Evolutionary conservation across 2,329 filamentous ascomycete genomes (phyloP).

Genomic region (Scortechinia acanthostroma): DNA sequence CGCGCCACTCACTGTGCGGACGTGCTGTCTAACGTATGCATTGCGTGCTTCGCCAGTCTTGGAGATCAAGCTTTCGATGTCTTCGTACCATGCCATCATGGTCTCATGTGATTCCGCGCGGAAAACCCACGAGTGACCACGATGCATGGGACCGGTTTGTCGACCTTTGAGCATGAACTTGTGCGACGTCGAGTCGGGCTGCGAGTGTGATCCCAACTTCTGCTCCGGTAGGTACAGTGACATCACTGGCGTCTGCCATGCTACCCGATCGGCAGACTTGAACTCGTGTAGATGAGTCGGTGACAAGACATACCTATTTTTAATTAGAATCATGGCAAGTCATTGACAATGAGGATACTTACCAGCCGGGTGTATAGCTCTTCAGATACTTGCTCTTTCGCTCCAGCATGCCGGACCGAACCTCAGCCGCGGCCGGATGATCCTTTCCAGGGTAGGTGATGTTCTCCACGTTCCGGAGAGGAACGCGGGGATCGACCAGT

Average conservation of each 20-base stretch:
- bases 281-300: conserved; percentile 97
- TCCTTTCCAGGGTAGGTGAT: conserved; percentile 89
- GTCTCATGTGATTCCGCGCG: conserved; percentile 74
- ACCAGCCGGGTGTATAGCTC: conserved; percentile 94
- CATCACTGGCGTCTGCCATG: conserved; percentile 77
- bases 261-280: conserved; percentile 86
- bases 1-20: neutral
- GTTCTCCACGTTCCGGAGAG: conserved; percentile 70
- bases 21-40: conserved; percentile 56
- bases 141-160: conserved; percentile 87
- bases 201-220: conserved; percentile 86
- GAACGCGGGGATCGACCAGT: conserved; percentile 78
- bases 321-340: neutral
- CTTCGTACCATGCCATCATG: conserved; percentile 94
- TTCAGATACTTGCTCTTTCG: conserved; percentile 98
- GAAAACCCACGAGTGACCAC: conserved; percentile 69
- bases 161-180: conserved; percentile 97
- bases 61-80: conserved; percentile 83
- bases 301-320: conserved; percentile 81
- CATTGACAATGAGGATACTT: too few species aligned
- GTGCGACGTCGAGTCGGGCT: conserved; percentile 75
- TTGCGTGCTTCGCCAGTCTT: conserved; percentile 81
- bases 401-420: conserved; percentile 84
- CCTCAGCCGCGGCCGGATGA: conserved; percentile 74
- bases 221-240: conserved; percentile 91